Base-by-base conservation (phyloP, 768 basidiomycete species). In the Rhodocollybia butyracea region DNA sequence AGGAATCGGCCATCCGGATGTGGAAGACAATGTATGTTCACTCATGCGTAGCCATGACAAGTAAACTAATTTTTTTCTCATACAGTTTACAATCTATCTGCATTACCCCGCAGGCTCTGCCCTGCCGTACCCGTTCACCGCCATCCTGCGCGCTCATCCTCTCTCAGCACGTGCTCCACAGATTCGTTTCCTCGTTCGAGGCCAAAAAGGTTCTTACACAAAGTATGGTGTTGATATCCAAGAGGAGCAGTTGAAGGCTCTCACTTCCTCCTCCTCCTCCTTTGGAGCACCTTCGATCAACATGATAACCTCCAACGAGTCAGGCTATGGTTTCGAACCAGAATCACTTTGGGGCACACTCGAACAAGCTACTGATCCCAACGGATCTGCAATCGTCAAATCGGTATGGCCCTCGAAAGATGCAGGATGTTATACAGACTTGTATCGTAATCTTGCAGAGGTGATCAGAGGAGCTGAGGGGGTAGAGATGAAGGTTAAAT, bases 191-290 rank as follows among this genome's bases (percentile, higher is more conserved):
- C 64, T 80, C 39, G 78, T 92, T 57, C 84, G 86, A 51, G 90
- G 91, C 39, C 83, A 83, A 22, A 76, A 78, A 57, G 91, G 89
- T 26, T 80, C 84, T 2, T 93, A 80, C 69, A 74, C 78, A 56
- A 94, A 96, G 69, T 80, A 77, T 63, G 91, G 91, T 5, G 66
- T 90, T 21, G 91, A 93, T 67, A 71, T 83, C 2, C 91, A 94
- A 65, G 92, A 94, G 70, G 83, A 84, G 50, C 85, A 89, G 59
- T 78, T 92, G 47, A 85, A 84, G 32, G 63, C 75, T 66, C 11
- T 80, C 85, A 34, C 34, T 47, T 63, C 77, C 5, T 67, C 72
- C 5, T 80, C 82, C 24, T 66, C 62, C 15, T 73, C 67, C 11
- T n/a, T n/a, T n/a, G n/a, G n/a, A n/a, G 81, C 82, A 34, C 64